phyloP scores from a whole-genome alignment of 495 filamentous ascomycete species.

The Talaromyces liani region DNA sequence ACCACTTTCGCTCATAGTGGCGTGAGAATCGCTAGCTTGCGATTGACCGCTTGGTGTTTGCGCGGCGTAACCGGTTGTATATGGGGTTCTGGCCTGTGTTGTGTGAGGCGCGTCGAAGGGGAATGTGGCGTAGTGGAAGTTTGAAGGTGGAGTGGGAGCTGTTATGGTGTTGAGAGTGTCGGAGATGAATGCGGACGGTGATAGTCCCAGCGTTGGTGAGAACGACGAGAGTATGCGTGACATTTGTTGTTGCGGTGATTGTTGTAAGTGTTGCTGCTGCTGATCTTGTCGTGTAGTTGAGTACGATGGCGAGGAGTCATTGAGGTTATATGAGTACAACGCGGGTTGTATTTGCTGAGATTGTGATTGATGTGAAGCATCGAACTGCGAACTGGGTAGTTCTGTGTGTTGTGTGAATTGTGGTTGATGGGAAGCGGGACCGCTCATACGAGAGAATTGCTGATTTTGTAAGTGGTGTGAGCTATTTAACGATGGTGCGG shows the following conservation, averaged over 20 bases:
- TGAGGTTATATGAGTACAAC: constrained; percentile 1
- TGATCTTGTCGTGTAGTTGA: constrained; percentile 1
- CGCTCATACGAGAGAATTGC: constrained; percentile 1
- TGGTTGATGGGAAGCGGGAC: background rate
- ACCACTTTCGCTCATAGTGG: constrained; percentile 12
- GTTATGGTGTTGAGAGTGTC: constrained; percentile 17
- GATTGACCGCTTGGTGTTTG: constrained; percentile 31
- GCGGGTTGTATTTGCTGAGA: background rate
- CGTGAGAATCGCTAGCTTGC: constrained; percentile 27
- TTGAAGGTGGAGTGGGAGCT: constrained; percentile 27
- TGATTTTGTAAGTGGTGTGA: background rate
- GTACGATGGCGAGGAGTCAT: background rate
- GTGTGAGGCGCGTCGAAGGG: constrained; percentile 27
- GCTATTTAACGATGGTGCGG: background rate
- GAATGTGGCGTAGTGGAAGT: constrained; percentile 38
- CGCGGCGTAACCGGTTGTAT: constrained; percentile 13
- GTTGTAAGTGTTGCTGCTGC: background rate
- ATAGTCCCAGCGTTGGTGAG: constrained; percentile 24
- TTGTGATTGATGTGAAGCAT: background rate
- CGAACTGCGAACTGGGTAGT: background rate
- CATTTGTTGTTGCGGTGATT: background rate
- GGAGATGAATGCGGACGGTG: constrained; percentile 24
- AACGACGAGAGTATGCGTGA: constrained; percentile 13
- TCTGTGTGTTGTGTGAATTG: background rate
- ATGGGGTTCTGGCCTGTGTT: background rate